Evolutionary conservation across 768 basidiomycete species (phyloP).

Genomic region (Agaricus sinodeliciosus): DNA sequence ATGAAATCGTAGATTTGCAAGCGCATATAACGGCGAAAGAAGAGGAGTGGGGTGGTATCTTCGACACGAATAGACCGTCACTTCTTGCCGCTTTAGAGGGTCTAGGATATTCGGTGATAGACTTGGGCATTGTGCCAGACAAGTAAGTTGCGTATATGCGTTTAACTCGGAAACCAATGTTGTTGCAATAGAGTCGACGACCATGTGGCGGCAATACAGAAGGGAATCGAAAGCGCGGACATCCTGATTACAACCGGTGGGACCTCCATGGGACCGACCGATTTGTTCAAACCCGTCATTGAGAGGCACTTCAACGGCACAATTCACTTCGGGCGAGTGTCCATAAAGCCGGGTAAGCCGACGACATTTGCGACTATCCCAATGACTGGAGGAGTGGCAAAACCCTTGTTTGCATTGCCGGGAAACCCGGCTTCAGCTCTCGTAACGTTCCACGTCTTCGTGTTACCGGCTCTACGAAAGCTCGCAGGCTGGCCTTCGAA

Average conservation of each 20-base stretch:
- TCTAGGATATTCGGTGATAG: constrained; percentile 70
- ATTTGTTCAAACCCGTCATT: constrained; percentile 83
- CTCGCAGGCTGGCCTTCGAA: constrained; percentile 61
- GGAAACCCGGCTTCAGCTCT: constrained; percentile 88
- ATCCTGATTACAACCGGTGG: constrained; percentile 82
- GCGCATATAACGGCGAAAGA: constrained; percentile 25
- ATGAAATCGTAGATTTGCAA: constrained; percentile 69
- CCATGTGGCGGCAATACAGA: constrained; percentile 50
- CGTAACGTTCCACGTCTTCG: constrained; percentile 81
- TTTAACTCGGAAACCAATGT: not conserved
- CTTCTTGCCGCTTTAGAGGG: constrained; percentile 62
- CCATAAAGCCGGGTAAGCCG: constrained; percentile 81
- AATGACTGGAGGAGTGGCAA: constrained; percentile 27
- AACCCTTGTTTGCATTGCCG: constrained; percentile 77
- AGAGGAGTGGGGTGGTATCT: constrained; percentile 62
- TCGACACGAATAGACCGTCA: constrained; percentile 84
- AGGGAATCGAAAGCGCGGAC: constrained; percentile 59
- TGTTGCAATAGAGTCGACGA: constrained; percentile 37
- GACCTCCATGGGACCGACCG: constrained; percentile 86
- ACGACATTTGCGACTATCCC: constrained; percentile 86
- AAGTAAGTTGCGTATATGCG: constrained; percentile 35
- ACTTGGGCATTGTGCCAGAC: constrained; percentile 77
- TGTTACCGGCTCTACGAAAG: constrained; percentile 69
- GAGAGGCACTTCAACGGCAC: constrained; percentile 71
- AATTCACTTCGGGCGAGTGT: constrained; percentile 82